Conservation (phyloP, 768 basidiomycete genomes). For the Leccinum sublutescens region DNA sequence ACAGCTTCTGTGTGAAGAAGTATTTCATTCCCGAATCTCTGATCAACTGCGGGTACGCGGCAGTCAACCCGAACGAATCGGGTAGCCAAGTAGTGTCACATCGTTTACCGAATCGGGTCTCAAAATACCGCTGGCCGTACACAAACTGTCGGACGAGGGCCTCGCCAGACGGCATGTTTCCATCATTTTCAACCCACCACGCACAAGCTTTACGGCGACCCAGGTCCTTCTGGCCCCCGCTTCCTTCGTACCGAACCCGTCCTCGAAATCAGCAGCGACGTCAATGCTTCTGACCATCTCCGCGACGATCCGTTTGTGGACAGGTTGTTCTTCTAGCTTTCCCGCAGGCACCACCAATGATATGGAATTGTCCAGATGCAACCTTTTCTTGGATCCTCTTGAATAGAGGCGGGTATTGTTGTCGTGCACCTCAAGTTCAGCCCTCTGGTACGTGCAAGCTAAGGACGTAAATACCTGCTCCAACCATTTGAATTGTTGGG, state of each 20-base stretch:
- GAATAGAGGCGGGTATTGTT: constrained; percentile 84
- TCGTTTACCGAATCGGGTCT: constrained; percentile 55
- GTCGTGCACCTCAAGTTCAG: background rate
- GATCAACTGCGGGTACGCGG: constrained; percentile 87
- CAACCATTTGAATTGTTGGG: constrained; percentile 96
- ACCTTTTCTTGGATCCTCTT: constrained; percentile 77
- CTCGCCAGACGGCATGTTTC: constrained; percentile 96
- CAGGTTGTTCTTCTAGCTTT: constrained; percentile 24
- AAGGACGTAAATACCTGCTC: constrained; percentile 54
- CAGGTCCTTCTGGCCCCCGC: constrained; percentile 58
- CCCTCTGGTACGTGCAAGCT: background rate
- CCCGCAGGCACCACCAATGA: constrained; percentile 70
- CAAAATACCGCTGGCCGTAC: constrained; percentile 86
- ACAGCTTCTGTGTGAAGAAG: constrained; percentile 97
- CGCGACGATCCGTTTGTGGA: constrained; percentile 62
- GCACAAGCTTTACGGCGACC: constrained; percentile 82
- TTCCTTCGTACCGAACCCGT: constrained; percentile 30
- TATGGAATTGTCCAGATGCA: constrained; percentile 75
- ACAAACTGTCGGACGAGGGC: constrained; percentile 89
- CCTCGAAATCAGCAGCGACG: constrained; percentile 80
- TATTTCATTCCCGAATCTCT: constrained; percentile 82
- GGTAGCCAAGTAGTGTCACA: constrained; percentile 85
- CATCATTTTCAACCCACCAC: constrained; percentile 77
- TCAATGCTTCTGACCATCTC: constrained; percentile 80
- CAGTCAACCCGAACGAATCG: constrained; percentile 90